Base-by-base conservation (phyloP, 2,329 filamentous ascomycete genomes). In the Hypoxylon sp. region DNA sequence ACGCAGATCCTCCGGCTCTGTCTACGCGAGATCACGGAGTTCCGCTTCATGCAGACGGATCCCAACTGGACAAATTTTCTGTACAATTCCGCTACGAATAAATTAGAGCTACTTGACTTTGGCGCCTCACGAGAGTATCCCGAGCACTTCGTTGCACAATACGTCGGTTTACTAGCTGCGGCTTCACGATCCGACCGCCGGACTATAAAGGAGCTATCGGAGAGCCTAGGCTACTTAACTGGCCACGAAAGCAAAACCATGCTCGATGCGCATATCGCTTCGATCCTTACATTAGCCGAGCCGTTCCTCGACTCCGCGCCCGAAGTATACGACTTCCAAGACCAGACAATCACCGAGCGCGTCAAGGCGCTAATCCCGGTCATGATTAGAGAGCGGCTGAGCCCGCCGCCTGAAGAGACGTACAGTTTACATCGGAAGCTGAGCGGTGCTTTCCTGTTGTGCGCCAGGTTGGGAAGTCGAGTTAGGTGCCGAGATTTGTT, bases 11-110 rank as follows among this genome's bases (percentile, higher is more conserved):
- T 98, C 57, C 92, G 94, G 3, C 89, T 99, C 10, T 98, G 94
- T 77, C 86, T 98, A 41, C 91, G 94, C 64, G 96, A 98, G 81
- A 95, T 98, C 73, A 91, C 91, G 70, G 93, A 97, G 80, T 98
- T 98, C 87, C 90, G 86, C 67, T 98, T 97, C 83, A 99, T 99
- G 96, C 96, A 99, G 82, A 99, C 96, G 4, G 96, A 99, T 77
- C 96, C 96, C 43, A 99, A 99, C 84, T 99, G 96, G 96, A 98
- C 95, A 34, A 99, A 99, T 80, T 99, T 99, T 80, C 85, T 98
- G 19, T 99, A 93, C 84, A 96, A 98, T 74, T 83, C 89, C 0
- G 74, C 83, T 19, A 89, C 86, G 3, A 83, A 89, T 74, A 91
- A 89, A 76, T 90, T 99, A 13, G 94, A 97, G 79, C 87, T 99